Evolutionary conservation across 2,329 filamentous ascomycete species (phyloP).

Genomic region (Hypoxylon sp.): DNA sequence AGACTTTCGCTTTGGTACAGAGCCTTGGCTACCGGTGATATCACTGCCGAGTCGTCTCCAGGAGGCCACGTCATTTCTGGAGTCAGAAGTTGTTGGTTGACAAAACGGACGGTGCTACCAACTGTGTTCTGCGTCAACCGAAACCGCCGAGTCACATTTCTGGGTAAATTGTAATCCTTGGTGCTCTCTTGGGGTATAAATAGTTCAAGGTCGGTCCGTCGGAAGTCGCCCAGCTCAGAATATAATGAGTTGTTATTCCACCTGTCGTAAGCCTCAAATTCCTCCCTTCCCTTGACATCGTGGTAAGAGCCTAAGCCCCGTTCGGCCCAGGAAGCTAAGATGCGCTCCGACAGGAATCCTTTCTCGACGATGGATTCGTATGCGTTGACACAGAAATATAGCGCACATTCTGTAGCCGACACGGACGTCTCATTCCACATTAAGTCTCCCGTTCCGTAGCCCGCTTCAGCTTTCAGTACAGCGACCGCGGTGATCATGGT

Average conservation of each 20-base stretch:
- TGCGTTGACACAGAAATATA: slow-evolving; percentile 46
- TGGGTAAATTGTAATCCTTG: slow-evolving; percentile 12
- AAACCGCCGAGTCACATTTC: slow-evolving; percentile 20
- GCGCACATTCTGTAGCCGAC: slow-evolving; percentile 47
- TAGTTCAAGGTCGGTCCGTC: slow-evolving; percentile 32
- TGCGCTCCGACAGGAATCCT: slow-evolving; percentile 26
- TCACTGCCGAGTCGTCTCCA: neutral
- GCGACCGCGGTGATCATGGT: slow-evolving; percentile 35
- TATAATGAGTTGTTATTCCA: slow-evolving; percentile 38
- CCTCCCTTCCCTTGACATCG: neutral
- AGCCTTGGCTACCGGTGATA: slow-evolving; percentile 19
- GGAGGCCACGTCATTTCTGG: slow-evolving; percentile 25
- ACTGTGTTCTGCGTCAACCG: slow-evolving; percentile 34
- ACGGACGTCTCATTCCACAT: slow-evolving; percentile 41
- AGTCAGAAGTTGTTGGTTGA: slow-evolving; percentile 33
- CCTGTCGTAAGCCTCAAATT: slow-evolving; percentile 28
- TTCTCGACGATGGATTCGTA: slow-evolving; percentile 36
- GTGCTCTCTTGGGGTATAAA: slow-evolving; percentile 20
- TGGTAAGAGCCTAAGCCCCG: slow-evolving; percentile 29
- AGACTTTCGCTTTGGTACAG: slow-evolving; percentile 39
- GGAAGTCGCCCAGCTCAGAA: slow-evolving; percentile 20
- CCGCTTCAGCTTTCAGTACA: slow-evolving; percentile 25
- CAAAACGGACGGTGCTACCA: slow-evolving; percentile 33
- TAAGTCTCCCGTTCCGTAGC: slow-evolving; percentile 12
- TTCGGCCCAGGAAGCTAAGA: slow-evolving; percentile 35